Evolutionary conservation across 2,329 filamentous ascomycete genomes (phyloP).

Genomic region (Trichoderma oligosporum): DNA sequence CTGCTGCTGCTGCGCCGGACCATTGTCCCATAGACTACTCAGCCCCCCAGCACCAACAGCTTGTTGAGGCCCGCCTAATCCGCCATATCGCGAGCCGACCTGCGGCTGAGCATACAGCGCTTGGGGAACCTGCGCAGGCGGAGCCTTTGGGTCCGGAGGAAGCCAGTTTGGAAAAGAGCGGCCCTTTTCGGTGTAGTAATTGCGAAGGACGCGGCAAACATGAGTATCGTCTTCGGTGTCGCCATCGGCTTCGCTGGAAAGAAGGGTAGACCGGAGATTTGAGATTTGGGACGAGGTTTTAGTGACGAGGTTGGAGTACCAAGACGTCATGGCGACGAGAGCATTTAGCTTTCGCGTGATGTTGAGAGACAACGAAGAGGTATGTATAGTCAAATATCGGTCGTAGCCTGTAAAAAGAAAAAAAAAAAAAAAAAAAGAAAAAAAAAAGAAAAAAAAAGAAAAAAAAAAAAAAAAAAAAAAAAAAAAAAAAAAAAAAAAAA

Average conservation of each 20-base stretch:
- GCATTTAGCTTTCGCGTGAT: neutral
- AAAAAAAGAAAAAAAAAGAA: no score
- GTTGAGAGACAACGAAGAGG: neutral
- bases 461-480: no score
- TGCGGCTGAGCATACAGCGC: slow-evolving; percentile 51
- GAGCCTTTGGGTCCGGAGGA: slow-evolving; percentile 76
- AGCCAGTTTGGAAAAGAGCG: slow-evolving; percentile 81
- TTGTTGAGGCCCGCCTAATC: slow-evolving; percentile 26
- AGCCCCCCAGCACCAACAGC: slow-evolving; percentile 36
- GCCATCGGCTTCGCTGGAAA: slow-evolving; percentile 62
- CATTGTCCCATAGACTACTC: slow-evolving; percentile 57
- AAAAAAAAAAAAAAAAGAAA: no score
- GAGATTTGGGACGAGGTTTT: slow-evolving; percentile 63
- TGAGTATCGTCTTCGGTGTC: slow-evolving; percentile 88
- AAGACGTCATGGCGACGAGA: slow-evolving; percentile 62
- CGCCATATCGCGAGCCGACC: slow-evolving; percentile 54
- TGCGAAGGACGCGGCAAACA: slow-evolving; percentile 86
- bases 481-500: no score
- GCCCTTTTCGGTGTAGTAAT: slow-evolving; percentile 88
- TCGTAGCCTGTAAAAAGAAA: no score
- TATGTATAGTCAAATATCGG: neutral
- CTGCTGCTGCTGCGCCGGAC: slow-evolving; percentile 28
- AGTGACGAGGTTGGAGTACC: slow-evolving; percentile 71
- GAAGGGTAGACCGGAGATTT: slow-evolving; percentile 65
- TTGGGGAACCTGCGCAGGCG: slow-evolving; percentile 54